Evolutionary conservation across 2,329 filamentous ascomycete species (phyloP), one percentile per base, ranked within the genome.

Genomic region (Penicillium aurantiogriseum): DNA sequence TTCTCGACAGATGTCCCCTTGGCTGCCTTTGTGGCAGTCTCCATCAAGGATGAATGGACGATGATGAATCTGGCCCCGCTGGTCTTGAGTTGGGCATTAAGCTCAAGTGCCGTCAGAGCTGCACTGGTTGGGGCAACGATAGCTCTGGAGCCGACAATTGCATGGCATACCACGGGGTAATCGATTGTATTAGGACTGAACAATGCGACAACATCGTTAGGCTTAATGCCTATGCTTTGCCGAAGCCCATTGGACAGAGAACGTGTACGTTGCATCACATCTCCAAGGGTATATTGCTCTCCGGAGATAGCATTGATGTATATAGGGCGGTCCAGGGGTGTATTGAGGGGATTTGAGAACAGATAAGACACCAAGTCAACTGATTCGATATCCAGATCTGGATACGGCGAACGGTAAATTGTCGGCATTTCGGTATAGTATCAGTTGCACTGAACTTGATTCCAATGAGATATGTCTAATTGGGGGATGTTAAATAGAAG

Each of bases 111-210:
- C 1, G 63, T 64, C 51, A 64, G 58, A 2, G 62, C 60, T 17
- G 63, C 62, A 36, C 62, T 66, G 13, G 55, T 62, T 2, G 63
- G 63, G 1, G 62, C 40, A 3, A 65, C 46, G 2, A 61, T 58
- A 15, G 58, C 56, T 4, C 59, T 58, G 2, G 64, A 61, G 10
- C 63, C 59, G 3, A 66, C 23, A 21, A 66, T 56, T 15, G 57
- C 50, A 29, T 65, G 58, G 25, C 57, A 60, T 25, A 52, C 56
- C 25, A 66, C 48, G 2, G 63, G 59, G 31, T 66, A 65, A 5
- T 65, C 63, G 31, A 65, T 65, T 4, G 57, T 55, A 21, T 66
- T 66, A 17, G 61, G 63, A 19, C 63, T 63, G 50, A 66, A 62
- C 17, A 66, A 42, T 11, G 63, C 61, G 2, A 66, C 59, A 2